phyloP scores from a whole-genome alignment of 2,329 filamentous ascomycete species.

The Claviceps cyperi region DNA sequence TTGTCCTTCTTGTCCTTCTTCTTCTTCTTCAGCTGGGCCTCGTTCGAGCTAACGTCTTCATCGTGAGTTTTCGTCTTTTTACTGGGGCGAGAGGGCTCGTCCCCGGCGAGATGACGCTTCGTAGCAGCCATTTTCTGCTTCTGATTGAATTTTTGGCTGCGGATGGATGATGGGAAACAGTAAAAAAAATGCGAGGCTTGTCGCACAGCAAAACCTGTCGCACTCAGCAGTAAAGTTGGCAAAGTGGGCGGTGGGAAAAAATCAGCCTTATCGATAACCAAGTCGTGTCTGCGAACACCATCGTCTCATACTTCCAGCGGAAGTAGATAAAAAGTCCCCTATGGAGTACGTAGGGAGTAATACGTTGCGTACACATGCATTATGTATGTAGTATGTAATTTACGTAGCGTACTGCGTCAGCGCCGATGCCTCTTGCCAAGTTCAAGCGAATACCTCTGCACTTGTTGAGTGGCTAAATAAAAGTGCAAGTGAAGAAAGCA shows the following conservation, averaged over 20 bases:
- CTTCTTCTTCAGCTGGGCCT: conserved; percentile 24
- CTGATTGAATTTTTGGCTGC: neutral
- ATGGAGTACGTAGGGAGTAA: too few species aligned
- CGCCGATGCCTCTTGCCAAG: too few species aligned
- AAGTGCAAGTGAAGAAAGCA: neutral
- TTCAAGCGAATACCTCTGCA: too few species aligned
- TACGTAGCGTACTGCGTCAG: too few species aligned
- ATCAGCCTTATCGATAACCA: conserved; percentile 20
- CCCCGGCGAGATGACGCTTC: conserved; percentile 24
- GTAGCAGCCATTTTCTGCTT: conserved; percentile 23
- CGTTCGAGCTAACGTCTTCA: conserved; percentile 14
- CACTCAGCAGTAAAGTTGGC: neutral
- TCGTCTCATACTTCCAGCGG: neutral
- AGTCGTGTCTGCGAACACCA: neutral
- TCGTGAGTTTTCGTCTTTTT: conserved; percentile 26
- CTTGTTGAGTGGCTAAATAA: neutral
- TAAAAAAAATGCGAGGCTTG: neutral
- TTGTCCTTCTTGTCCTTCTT: conserved; percentile 22
- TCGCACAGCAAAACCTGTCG: neutral
- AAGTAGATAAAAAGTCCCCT: neutral
- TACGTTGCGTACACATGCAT: too few species aligned
- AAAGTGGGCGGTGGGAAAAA: conserved; percentile 8
- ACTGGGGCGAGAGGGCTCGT: conserved; percentile 20
- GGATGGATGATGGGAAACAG: neutral
- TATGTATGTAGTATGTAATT: too few species aligned